Evolutionary conservation across 768 basidiomycete genomes (phyloP).

Genomic region (Pulveroboletus sp.): DNA sequence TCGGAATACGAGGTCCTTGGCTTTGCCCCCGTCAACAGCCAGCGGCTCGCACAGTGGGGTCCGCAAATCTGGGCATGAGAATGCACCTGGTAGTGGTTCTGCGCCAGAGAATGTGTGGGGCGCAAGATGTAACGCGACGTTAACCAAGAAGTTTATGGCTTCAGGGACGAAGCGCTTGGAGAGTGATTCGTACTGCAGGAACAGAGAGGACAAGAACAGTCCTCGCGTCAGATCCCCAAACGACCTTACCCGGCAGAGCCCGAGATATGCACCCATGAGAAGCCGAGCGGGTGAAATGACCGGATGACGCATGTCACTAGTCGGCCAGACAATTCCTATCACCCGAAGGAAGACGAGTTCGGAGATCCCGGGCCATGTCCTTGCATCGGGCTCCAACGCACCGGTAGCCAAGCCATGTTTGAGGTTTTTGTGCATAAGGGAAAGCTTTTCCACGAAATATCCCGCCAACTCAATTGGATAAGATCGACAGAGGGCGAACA

Average conservation of each 20-base stretch:
- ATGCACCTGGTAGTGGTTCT: slow-evolving; percentile 57
- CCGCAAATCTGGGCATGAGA: slow-evolving; percentile 69
- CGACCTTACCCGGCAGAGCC: slow-evolving; percentile 73
- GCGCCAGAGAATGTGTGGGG: slow-evolving; percentile 52
- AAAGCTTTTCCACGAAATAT: slow-evolving; percentile 76
- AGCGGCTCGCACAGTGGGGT: slow-evolving; percentile 42
- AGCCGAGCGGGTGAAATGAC: slow-evolving; percentile 84
- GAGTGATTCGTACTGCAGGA: slow-evolving; percentile 76
- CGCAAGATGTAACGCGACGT: slow-evolving; percentile 66
- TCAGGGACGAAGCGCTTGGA: slow-evolving; percentile 91
- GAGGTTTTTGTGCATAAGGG: slow-evolving; percentile 92
- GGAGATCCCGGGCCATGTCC: slow-evolving; percentile 84
- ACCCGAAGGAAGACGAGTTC: slow-evolving; percentile 81
- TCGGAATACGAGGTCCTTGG: slow-evolving; percentile 35
- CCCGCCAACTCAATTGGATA: slow-evolving; percentile 81
- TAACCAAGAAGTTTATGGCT: slow-evolving; percentile 75
- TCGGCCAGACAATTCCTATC: slow-evolving; percentile 83
- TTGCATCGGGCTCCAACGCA: slow-evolving; percentile 52
- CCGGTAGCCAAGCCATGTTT: slow-evolving; percentile 75
- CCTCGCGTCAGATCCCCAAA: slow-evolving; percentile 77
- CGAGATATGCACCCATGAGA: slow-evolving; percentile 89
- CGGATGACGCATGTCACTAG: slow-evolving; percentile 89
- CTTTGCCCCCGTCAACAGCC: slow-evolving; percentile 38
- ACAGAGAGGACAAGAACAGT: slow-evolving; percentile 82
- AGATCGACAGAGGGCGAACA: slow-evolving; percentile 70